A percentile compares a stretch with the other conserved stretches of the same genome.
Evolutionary conservation across 805 yeast species (phyloP).

Genomic region (Myxozyma mucilagina): DNA sequence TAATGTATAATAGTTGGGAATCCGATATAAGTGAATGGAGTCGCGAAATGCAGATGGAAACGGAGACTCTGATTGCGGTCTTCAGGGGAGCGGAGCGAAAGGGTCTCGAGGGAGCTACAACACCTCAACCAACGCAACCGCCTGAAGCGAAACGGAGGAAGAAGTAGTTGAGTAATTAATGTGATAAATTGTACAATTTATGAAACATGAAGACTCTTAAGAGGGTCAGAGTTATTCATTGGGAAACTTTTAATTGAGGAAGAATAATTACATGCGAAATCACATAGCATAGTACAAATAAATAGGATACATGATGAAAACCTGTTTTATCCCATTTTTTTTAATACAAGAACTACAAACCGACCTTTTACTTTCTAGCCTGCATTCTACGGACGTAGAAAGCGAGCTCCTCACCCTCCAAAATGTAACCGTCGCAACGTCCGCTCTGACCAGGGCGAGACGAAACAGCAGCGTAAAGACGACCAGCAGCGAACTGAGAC

Average conservation of each 20-base stretch:
- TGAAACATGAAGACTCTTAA: background rate
- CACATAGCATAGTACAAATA: conserved; percentile 16
- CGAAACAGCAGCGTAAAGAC: conserved; percentile 96
- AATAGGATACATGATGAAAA: conserved; percentile 14
- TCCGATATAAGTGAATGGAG: conserved; percentile 64
- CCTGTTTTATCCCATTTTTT: conserved; percentile 6
- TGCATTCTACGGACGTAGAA: conserved; percentile 99
- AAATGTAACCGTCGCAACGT: conserved; percentile 99
- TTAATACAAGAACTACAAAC: background rate
- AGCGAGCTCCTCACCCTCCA: conserved; percentile 99
- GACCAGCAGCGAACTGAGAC: conserved; percentile 97
- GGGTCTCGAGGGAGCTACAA: conserved; percentile 12
- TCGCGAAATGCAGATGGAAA: conserved; percentile 68
- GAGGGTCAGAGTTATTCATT: background rate
- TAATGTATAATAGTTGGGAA: conserved; percentile 73
- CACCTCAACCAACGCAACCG: background rate
- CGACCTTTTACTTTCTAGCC: conserved; percentile 83
- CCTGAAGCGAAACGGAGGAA: conserved; percentile 25
- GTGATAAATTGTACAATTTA: background rate
- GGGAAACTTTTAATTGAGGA: conserved; percentile 15
- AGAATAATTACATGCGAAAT: conserved; percentile 31
- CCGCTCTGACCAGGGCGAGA: conserved; percentile 99
- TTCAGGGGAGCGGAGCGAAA: conserved; percentile 54
- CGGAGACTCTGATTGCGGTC: conserved; percentile 50
- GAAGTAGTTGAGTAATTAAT: conserved; percentile 2